Evolutionary conservation across 768 basidiomycete species (phyloP).

Genomic region (Mycena pura): DNA sequence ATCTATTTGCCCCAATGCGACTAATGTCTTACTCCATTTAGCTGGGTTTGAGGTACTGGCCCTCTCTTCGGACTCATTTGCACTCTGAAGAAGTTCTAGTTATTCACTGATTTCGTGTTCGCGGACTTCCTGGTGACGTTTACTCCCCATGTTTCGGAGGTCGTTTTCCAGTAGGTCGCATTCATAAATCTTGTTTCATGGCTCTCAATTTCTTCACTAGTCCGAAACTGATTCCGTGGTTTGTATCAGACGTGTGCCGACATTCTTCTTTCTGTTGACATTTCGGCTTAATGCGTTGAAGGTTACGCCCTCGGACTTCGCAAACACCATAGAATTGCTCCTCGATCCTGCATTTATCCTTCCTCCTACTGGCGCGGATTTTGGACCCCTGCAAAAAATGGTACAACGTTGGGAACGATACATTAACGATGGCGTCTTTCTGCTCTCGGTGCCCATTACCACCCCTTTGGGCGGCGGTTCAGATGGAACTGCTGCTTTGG

Average conservation of each 20-base stretch:
- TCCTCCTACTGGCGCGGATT: slow-evolving; percentile 27
- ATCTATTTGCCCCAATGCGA: neutral
- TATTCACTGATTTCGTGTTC: slow-evolving; percentile 93
- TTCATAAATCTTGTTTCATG: neutral
- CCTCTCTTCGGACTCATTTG: neutral
- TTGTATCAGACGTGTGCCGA: slow-evolving; percentile 78
- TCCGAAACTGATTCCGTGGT: slow-evolving; percentile 96
- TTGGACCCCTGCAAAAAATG: slow-evolving; percentile 60
- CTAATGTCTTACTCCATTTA: slow-evolving; percentile 35
- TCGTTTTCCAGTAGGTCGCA: slow-evolving; percentile 84
- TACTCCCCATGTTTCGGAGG: slow-evolving; percentile 81
- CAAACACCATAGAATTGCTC: slow-evolving; percentile 59
- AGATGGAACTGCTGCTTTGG: slow-evolving; percentile 32
- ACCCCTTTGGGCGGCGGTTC: slow-evolving; percentile 58
- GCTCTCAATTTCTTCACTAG: slow-evolving; percentile 45
- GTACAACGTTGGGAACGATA: slow-evolving; percentile 76
- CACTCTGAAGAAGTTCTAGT: slow-evolving; percentile 46
- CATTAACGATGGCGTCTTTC: slow-evolving; percentile 73
- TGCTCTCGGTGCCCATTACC: slow-evolving; percentile 69
- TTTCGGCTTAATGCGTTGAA: neutral
- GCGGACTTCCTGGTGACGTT: slow-evolving; percentile 92
- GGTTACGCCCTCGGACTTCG: slow-evolving; percentile 85
- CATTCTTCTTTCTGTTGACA: neutral
- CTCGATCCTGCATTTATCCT: slow-evolving; percentile 71
- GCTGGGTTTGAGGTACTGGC: slow-evolving; percentile 86